These are phyloP conservation scores for Zygoascus biomembranicola DNA, from an alignment of 805 yeast genomes.

Conservation along the genomic window DNA sequence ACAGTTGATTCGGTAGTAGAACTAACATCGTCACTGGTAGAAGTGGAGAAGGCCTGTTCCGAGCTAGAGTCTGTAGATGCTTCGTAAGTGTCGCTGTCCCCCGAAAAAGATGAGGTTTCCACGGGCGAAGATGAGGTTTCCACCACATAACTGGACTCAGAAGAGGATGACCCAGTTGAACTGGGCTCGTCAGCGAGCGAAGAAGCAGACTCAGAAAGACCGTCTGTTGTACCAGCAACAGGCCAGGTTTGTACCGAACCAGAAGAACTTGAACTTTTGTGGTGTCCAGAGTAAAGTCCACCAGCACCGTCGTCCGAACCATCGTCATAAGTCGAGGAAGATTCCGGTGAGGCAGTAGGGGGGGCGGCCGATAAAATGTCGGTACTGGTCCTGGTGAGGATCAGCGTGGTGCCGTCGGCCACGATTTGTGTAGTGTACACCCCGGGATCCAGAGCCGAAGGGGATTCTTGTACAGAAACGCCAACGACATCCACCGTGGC, in stretches of 20 bases:
- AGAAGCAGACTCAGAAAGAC: neutral
- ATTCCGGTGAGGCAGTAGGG: neutral
- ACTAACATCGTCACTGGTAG: no score
- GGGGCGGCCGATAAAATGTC: neutral
- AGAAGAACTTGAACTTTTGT: neutral
- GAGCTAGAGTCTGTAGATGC: no score
- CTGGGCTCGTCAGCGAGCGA: neutral
- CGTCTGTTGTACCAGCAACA: neutral
- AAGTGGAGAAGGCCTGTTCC: no score
- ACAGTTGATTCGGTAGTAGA: no score
- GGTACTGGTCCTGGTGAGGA: neutral
- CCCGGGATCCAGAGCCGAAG: neutral
- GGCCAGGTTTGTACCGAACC: neutral
- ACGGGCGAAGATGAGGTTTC: no score
- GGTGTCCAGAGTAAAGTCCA: neutral
- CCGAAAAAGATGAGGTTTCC: no score
- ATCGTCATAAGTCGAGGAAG: neutral
- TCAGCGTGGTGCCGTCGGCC: neutral
- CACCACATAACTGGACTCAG: no score
- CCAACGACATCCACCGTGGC: conserved; percentile 1
- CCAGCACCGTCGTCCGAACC: neutral
- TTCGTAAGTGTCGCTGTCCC: no score
- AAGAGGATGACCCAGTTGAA: neutral
- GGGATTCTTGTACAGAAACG: neutral
- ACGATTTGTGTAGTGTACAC: neutral